phyloP scores from a whole-genome alignment of 139 green algal species.

The Asterochloris erici region DNA sequence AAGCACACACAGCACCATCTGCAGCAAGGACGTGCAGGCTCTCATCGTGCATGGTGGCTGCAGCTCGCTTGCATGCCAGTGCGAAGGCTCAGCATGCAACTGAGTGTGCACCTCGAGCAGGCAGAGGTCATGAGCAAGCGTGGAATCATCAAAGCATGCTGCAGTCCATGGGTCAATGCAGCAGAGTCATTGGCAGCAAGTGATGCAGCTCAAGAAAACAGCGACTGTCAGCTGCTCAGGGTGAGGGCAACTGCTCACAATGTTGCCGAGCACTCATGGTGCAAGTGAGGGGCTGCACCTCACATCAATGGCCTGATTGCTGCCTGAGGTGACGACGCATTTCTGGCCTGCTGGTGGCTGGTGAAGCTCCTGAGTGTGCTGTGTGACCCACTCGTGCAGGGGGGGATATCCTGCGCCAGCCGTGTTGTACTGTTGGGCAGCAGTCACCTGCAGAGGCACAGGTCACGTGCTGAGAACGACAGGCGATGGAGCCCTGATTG shows the following conservation, averaged over 20 bases:
- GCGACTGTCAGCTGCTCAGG: neutral
- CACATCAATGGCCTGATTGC: conserved; percentile 43
- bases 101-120: neutral
- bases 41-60: neutral
- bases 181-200: neutral
- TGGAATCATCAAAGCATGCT: neutral
- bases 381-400: conserved; percentile 31
- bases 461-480: neutral
- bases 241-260: neutral
- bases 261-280: neutral
- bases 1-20: conserved; percentile 40
- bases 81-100: neutral
- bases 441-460: neutral
- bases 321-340: conserved; percentile 37
- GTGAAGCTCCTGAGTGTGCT: conserved; percentile 24
- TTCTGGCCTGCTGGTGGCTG: conserved; percentile 24
- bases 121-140: neutral
- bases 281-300: neutral
- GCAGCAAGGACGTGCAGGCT: neutral
- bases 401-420: conserved; percentile 25
- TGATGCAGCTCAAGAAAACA: neutral
- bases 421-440: conserved; percentile 50
- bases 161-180: neutral
- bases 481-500: neutral
- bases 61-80: neutral